These are phyloP conservation scores for Candida maesae DNA, from an alignment of 805 yeast genomes.

Conservation along the genomic window DNA sequence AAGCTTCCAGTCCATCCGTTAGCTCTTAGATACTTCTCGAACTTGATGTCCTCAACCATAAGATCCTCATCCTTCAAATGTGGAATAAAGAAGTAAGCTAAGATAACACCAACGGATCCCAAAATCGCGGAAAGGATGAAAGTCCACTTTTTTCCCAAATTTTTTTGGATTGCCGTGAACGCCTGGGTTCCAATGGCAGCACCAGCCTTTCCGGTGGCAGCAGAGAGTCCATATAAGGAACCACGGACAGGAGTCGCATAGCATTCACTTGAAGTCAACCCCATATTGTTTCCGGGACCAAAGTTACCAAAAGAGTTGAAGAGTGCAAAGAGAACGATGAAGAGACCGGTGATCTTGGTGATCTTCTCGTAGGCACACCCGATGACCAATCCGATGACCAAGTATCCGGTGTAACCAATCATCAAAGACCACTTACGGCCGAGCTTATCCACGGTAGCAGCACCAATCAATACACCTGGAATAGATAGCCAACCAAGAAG, in stretches of 20 bases:
- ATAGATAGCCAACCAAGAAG: conserved; percentile 59
- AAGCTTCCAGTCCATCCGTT: conserved; percentile 54
- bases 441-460: conserved; percentile 54
- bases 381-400: conserved; percentile 67
- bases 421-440: conserved; percentile 74
- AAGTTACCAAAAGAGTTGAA: conserved; percentile 68
- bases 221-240: conserved; percentile 68
- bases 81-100: conserved; percentile 62
- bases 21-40: conserved; percentile 52
- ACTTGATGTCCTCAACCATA: conserved; percentile 57
- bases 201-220: conserved; percentile 80
- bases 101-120: conserved; percentile 60
- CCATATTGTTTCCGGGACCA: conserved; percentile 79
- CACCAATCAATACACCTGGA: conserved; percentile 74
- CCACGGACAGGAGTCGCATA: conserved; percentile 79
- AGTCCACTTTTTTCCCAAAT: conserved; percentile 70
- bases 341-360: conserved; percentile 53
- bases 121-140: conserved; percentile 75
- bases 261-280: conserved; percentile 61
- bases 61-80: conserved; percentile 69
- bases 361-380: conserved; percentile 60
- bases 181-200: conserved; percentile 79
- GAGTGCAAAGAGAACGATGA: conserved; percentile 69
- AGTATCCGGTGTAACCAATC: conserved; percentile 66
- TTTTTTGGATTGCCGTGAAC: conserved; percentile 61